Base-by-base conservation (phyloP, 176 grass and related monocot species). In the Aegilops tauschii region DNA sequence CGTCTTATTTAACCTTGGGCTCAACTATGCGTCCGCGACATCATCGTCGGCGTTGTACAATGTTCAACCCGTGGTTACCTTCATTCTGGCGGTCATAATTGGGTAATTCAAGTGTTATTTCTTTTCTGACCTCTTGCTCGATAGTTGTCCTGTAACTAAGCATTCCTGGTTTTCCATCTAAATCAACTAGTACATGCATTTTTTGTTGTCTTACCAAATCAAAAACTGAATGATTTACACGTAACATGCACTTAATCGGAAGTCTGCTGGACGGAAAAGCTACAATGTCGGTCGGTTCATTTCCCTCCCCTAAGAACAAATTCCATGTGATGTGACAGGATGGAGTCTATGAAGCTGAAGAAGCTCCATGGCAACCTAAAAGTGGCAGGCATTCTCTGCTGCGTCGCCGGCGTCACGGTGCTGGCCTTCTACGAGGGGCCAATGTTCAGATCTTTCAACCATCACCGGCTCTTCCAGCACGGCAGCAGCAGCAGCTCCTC, bases 371-470 rank as follows among this genome's bases (percentile, higher is more conserved):
- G 95, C 8, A 85, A 91, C 27, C 73, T 88, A 4, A 97, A 95
- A 39, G 80, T 87, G 27, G 86, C 85, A 8, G 93, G 91, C 18
- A 88, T 97, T 40, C 50, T 81, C 9, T 75, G 95, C 45, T 93
- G 93, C 70, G 5, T 90, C 18, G 85, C 77, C 16, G 95, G 93
- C 12, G 87, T 93, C 50, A 73, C 89, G 8, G 37, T 86, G 34
- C 85, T 97, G 25, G 92, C 93, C 25, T 93, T 95, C 86, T 97
- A 97, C 47, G 29, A 86, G 12, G 95, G 93, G 2, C 91, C 89
- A n/a, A 73, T 78, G 70, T 87, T 92, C 25, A 92, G 70, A 80
- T 92, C 90, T 35, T 90, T 97, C 27, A 88, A 82, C 59, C 93
- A 83, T 40, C 89, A 86, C 49, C 82, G 88, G 11, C 78, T 93